A percentile compares a stretch with the other conserved stretches of the same genome.
Evolutionary conservation across 108 stramenopile genomes (phyloP).

Genomic region (Cyclotella baltica): DNA sequence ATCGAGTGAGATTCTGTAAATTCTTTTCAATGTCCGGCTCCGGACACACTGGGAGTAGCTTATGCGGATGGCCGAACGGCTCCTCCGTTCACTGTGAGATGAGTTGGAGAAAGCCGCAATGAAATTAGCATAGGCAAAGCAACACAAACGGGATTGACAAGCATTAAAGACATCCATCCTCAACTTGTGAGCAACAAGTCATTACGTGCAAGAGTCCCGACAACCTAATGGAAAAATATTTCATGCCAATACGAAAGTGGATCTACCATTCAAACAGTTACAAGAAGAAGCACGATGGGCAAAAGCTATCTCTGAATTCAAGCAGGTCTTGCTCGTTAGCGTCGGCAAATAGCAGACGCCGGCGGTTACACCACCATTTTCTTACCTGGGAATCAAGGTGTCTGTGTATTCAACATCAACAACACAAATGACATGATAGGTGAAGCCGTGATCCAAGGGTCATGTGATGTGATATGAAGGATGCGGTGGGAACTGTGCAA

Average conservation of each 20-base stretch:
- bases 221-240: neutral
- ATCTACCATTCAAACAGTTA: neutral
- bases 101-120: neutral
- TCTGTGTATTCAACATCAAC: neutral
- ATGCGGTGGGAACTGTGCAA: too few species aligned
- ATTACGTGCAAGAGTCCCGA: neutral
- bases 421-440: neutral
- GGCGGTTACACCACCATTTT: conserved; percentile 15
- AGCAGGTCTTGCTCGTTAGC: too few species aligned
- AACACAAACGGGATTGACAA: neutral
- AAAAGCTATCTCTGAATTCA: neutral
- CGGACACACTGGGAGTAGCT: too few species aligned
- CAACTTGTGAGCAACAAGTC: neutral
- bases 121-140: neutral
- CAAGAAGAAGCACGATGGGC: neutral
- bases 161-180: neutral
- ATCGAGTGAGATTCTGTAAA: too few species aligned
- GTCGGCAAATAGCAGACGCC: neutral
- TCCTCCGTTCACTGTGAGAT: too few species aligned
- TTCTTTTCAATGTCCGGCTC: too few species aligned
- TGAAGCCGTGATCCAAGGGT: conserved; percentile 6
- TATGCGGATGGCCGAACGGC: too few species aligned
- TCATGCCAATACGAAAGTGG: too few species aligned
- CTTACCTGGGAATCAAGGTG: neutral
- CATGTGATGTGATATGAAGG: too few species aligned